Percentiles rank a stretch among this genome's conserved stretches.
Conservation (phyloP, 306 rosid genomes). For the Datisca glomerata region DNA sequence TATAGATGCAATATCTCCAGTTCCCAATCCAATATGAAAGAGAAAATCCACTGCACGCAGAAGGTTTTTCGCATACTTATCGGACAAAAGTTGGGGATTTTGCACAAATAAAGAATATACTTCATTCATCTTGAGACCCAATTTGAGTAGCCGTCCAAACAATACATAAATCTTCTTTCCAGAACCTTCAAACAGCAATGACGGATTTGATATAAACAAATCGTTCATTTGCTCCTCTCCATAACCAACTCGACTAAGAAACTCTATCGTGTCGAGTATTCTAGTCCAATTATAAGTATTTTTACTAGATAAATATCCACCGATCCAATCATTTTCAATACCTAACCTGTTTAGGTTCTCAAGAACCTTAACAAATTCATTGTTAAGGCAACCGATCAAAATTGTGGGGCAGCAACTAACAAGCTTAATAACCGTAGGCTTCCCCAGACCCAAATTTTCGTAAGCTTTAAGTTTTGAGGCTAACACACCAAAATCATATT, state of each 20-base stretch:
- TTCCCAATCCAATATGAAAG: slow-evolving; percentile 40
- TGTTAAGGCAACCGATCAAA: slow-evolving; percentile 34
- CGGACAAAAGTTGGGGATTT: slow-evolving; percentile 34
- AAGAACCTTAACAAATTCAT: slow-evolving; percentile 35
- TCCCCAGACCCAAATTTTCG: slow-evolving; percentile 59
- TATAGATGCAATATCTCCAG: slow-evolving; percentile 33
- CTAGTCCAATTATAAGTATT: slow-evolving; percentile 43
- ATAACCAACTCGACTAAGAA: slow-evolving; percentile 44
- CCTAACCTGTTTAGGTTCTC: slow-evolving; percentile 39
- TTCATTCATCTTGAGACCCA: slow-evolving; percentile 35
- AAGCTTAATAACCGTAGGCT: slow-evolving; percentile 34
- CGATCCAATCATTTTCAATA: slow-evolving; percentile 49
- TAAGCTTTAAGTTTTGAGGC: slow-evolving; percentile 35
- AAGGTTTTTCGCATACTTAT: slow-evolving; percentile 28
- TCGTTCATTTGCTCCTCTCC: slow-evolving; percentile 28
- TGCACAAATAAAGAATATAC: slow-evolving; percentile 32
- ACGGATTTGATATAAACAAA: slow-evolving; percentile 44
- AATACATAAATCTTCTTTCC: slow-evolving; percentile 42
- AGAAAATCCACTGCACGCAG: slow-evolving; percentile 38
- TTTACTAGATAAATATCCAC: slow-evolving; percentile 26
- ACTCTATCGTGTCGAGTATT: slow-evolving; percentile 42
- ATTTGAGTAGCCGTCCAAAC: slow-evolving; percentile 34
- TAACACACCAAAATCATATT: slow-evolving; percentile 31
- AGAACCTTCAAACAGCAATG: slow-evolving; percentile 42
- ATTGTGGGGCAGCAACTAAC: slow-evolving; percentile 55